These are phyloP conservation scores for Kernera saxatilis DNA, from an alignment of 345 rosid genomes.

Conservation along the genomic window DNA sequence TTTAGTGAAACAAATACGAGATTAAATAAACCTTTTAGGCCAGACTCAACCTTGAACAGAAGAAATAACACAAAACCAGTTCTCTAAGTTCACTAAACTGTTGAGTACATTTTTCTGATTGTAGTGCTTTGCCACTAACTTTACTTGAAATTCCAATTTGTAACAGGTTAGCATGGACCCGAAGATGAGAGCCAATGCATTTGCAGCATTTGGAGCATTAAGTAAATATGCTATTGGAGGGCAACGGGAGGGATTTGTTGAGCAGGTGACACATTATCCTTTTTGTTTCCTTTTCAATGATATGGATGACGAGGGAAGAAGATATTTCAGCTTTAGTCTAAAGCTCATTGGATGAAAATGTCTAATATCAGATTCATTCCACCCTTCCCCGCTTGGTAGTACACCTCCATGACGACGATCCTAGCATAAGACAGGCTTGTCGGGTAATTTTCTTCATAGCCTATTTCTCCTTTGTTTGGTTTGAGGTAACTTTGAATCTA, in stretches of 20 bases:
- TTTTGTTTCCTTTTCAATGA: neutral
- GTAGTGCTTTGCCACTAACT: conserved; percentile 10
- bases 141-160: conserved; percentile 1
- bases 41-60: neutral
- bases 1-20: neutral
- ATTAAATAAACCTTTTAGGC: neutral
- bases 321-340: neutral
- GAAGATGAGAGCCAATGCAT: conserved; percentile 82
- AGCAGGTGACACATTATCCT: conserved; percentile 52
- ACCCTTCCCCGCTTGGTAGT: conserved; percentile 73
- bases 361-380: conserved; percentile 66
- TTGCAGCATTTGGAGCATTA: conserved; percentile 84
- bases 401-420: conserved; percentile 77
- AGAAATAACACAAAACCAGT: neutral
- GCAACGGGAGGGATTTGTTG: conserved; percentile 70
- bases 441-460: conserved; percentile 40
- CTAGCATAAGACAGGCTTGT: conserved; percentile 78
- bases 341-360: conserved; percentile 2
- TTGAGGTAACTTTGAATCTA: neutral
- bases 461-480: conserved; percentile 14
- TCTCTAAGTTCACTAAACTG: neutral
- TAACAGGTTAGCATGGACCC: conserved; percentile 66
- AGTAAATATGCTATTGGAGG: conserved; percentile 67
- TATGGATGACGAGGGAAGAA: conserved; percentile 1
- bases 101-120: neutral